Evolutionary conservation across 1,139 yeast species (phyloP), one percentile per base, ranked within the genome.

Genomic region (Meyerozyma smithsonii): DNA sequence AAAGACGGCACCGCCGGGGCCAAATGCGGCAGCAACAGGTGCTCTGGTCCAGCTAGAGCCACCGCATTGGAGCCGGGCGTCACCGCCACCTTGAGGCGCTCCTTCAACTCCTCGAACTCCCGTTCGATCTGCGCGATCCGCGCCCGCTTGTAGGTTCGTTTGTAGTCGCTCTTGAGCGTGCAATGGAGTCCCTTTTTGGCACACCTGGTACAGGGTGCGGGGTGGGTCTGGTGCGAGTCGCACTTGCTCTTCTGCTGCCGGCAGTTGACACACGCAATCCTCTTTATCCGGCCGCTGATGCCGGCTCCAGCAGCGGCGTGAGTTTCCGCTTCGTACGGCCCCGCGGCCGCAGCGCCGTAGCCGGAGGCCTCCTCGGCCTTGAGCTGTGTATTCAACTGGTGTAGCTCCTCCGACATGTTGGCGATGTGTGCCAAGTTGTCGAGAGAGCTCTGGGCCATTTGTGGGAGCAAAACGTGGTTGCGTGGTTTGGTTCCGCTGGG

Each of bases 181-280:
- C 98, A 92, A 15, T 69, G 68, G 5, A 84, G 68, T 7, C 78
- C 76, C 52, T 86, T 79, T 56, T 84, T 85, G 11, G 64, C 55
- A 58, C 97, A 92, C 46, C 96, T 67, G 0, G 90, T 68, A 54
- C 98, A 92, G 1, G 96, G 85, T n/a, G 69, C 68, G 0, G 96
- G 96, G 35, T 79, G 77, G 40, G 69, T 72, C 45, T 84, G 89
- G 46, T 75, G 79, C 8, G 96, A 95, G 59, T 88, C 95, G 62
- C 97, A 92, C 48, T 83, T 78, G 19, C 92, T 61, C 62, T 92
- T 92, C 58, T 92, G 98, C 60, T 92, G 98, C 15, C 98, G 76
- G 57, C 98, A 92, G 56, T 90, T 96, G 2, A 87, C 89, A 66
- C 98, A 92, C 0, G 97, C 97, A 59, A 89, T 81, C 46, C 82